Evolutionary conservation across 1,139 yeast species (phyloP).

Genomic region (Blastobotrys ciferrii): DNA sequence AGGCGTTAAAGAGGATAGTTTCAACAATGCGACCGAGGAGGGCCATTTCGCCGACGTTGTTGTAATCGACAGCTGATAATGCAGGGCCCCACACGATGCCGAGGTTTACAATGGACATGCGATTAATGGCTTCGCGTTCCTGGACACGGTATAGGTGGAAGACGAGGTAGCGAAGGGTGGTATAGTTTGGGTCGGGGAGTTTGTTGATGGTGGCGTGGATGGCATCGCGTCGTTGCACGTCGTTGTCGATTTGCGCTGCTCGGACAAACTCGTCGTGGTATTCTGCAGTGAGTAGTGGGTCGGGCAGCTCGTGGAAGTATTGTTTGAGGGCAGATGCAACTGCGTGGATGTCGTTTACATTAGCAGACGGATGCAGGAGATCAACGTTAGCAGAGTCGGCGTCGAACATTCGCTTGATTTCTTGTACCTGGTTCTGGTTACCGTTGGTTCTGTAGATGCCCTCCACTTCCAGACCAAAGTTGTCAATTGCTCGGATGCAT

Average conservation of each 20-base stretch:
- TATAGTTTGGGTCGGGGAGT: slow-evolving; percentile 91
- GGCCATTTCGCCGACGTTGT: slow-evolving; percentile 74
- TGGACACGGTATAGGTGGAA: slow-evolving; percentile 82
- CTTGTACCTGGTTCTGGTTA: slow-evolving; percentile 69
- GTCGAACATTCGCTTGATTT: slow-evolving; percentile 70
- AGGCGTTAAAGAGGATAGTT: slow-evolving; percentile 79
- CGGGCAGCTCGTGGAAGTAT: slow-evolving; percentile 78
- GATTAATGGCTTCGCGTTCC: slow-evolving; percentile 57
- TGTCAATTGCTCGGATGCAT: slow-evolving; percentile 83
- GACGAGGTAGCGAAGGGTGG: slow-evolving; percentile 78
- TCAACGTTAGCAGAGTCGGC: slow-evolving; percentile 69
- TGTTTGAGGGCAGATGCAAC: slow-evolving; percentile 75
- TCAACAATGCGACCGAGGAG: slow-evolving; percentile 81
- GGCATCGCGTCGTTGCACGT: slow-evolving; percentile 59
- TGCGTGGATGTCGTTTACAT: slow-evolving; percentile 47
- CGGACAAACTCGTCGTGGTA: slow-evolving; percentile 75
- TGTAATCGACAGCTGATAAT: slow-evolving; percentile 61
- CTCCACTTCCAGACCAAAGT: slow-evolving; percentile 77
- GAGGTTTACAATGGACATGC: slow-evolving; percentile 78
- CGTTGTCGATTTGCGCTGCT: slow-evolving; percentile 68
- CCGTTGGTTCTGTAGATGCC: slow-evolving; percentile 90
- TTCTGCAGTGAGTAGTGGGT: slow-evolving; percentile 66
- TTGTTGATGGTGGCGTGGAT: slow-evolving; percentile 85
- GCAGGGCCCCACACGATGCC: slow-evolving; percentile 96
- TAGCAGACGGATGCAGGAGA: slow-evolving; percentile 50